phyloP scores from a whole-genome alignment of 2,329 filamentous ascomycete species.

The Colletotrichum incanum region DNA sequence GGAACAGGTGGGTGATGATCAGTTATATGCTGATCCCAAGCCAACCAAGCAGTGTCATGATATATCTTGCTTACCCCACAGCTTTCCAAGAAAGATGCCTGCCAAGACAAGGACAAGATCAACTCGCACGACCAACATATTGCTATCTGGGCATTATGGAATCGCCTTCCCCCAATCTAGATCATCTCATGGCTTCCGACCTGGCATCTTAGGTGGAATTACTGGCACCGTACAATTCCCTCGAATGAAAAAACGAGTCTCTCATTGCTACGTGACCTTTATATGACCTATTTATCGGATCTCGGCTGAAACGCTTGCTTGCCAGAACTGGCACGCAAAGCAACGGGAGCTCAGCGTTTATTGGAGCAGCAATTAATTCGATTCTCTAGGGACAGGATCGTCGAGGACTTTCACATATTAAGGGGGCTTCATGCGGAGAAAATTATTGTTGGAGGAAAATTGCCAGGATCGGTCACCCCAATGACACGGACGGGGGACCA shows the following conservation, averaged over 20 bases:
- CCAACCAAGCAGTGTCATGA: not conserved
- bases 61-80: not conserved
- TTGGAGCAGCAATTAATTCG: slow-evolving; percentile 35
- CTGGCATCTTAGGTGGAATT: slow-evolving; percentile 8
- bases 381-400: not conserved
- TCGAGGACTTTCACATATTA: slow-evolving; percentile 10
- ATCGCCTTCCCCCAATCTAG: slow-evolving; percentile 2
- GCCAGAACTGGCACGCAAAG: not conserved
- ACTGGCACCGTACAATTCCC: slow-evolving; percentile 1
- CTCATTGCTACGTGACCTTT: not conserved
- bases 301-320: slow-evolving; percentile 1
- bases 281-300: not conserved
- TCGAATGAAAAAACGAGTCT: slow-evolving; percentile 14
- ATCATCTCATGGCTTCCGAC: rapidly evolving
- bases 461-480: not conserved
- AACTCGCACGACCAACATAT: not conserved
- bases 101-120: slow-evolving; percentile 14
- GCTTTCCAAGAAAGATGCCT: not conserved
- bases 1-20: not conserved
- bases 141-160: slow-evolving; percentile 4
- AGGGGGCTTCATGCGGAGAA: slow-evolving; percentile 26
- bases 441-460: slow-evolving; percentile 38
- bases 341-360: not conserved
- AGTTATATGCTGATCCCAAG: not conserved
- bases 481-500: not conserved